Percentiles rank a stretch among this genome's conserved stretches.
Conservation (phyloP, 2,329 filamentous ascomycete species). For the Fusarium solani-melongenae region DNA sequence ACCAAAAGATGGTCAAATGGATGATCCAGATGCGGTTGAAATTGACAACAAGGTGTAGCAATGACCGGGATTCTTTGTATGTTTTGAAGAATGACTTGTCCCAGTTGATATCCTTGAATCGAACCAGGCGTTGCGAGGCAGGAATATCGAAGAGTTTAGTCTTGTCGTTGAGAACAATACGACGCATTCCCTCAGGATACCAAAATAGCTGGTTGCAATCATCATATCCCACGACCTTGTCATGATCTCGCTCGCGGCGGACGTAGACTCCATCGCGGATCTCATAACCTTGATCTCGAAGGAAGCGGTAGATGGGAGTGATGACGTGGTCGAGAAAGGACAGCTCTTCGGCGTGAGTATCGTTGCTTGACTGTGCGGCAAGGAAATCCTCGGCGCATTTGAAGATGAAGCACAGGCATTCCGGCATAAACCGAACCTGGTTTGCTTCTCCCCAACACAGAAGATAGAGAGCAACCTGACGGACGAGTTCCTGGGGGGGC, state of each 20-base stretch:
- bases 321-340: not conserved
- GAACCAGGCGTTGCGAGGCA: not conserved
- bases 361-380: not conserved
- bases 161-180: not conserved
- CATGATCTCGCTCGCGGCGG: not conserved
- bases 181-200: not conserved
- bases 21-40: slow-evolving; percentile 1
- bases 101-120: not conserved
- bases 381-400: not conserved
- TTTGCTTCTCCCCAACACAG: not conserved
- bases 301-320: not conserved
- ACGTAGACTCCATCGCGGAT: not conserved
- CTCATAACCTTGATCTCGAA: not conserved
- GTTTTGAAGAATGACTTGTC: not conserved
- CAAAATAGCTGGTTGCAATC: not conserved
- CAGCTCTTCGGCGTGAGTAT: not conserved
- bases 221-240: not conserved
- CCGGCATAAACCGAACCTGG: not conserved
- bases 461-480: not conserved
- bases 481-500: not conserved
- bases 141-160: not conserved
- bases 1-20: not conserved
- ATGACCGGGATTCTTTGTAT: not conserved
- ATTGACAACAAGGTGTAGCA: not conserved
- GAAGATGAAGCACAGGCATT: not conserved